phyloP scores from a whole-genome alignment of 345 rosid species.

The Heritiera littoralis region DNA sequence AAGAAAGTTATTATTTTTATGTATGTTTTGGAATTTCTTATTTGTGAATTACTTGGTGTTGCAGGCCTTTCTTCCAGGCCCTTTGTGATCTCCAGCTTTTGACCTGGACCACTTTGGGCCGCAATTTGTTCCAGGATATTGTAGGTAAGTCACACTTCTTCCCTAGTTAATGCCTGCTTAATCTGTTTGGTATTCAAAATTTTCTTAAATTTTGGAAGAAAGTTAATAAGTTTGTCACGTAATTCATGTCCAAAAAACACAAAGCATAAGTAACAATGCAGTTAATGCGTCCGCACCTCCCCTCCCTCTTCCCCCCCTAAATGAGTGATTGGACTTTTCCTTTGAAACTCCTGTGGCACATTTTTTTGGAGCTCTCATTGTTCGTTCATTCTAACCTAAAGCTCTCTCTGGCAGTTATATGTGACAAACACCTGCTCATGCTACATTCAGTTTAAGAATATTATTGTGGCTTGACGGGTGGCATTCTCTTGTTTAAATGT shows the following conservation, averaged over 20 bases:
- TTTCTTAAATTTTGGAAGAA: background rate
- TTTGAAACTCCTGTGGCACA: background rate
- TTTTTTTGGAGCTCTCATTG: background rate
- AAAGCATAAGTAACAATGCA: background rate
- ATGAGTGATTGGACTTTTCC: conserved; percentile 1
- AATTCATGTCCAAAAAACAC: background rate
- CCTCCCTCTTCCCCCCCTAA: background rate
- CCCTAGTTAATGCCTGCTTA: background rate
- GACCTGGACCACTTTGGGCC: conserved; percentile 62
- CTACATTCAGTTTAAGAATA: conserved; percentile 51
- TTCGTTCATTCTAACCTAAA: background rate
- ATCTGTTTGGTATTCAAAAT: background rate
- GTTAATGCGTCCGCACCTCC: background rate
- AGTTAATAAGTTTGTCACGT: background rate
- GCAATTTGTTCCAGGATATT: conserved; percentile 46
- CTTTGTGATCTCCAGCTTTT: conserved; percentile 57
- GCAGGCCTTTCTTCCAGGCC: conserved; percentile 56
- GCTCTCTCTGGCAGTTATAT: conserved; percentile 40
- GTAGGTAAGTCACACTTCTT: conserved; percentile 41
- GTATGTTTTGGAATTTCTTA: conserved; percentile 32
- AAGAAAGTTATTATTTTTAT: background rate
- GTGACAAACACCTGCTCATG: conserved; percentile 56
- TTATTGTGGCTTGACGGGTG: conserved; percentile 65
- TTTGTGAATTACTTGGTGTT: conserved; percentile 39
- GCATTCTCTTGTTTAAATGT: conserved; percentile 49